Conservation (phyloP, 305 asterid species). For the Fraxinus paxiana region DNA sequence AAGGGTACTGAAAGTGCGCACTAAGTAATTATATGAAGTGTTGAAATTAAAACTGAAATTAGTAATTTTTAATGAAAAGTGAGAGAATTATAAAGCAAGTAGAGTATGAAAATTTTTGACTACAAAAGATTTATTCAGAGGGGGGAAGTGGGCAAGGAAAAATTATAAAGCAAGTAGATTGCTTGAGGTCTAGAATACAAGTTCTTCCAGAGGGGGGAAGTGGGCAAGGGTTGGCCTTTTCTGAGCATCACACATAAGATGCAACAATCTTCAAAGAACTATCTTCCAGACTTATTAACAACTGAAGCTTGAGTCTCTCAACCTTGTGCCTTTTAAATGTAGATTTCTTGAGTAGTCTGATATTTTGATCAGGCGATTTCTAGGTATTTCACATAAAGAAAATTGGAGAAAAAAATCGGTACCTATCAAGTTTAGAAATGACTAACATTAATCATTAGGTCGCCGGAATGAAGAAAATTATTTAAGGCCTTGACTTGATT, state of each 20-base stretch:
- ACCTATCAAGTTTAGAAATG: not conserved
- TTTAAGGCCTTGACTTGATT: not conserved
- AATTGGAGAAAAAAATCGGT: not conserved
- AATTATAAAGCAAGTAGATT: not conserved
- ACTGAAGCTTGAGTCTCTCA: not conserved
- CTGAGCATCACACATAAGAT: not conserved
- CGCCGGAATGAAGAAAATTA: not conserved
- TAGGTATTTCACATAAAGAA: not conserved
- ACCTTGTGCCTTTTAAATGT: not conserved
- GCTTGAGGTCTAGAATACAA: conserved; percentile 10
- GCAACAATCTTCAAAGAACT: not conserved
- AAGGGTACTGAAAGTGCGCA: not conserved
- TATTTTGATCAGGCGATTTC: not conserved
- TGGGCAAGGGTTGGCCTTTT: conserved; percentile 2
- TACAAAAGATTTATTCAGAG: not conserved
- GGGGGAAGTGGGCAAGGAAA: not conserved
- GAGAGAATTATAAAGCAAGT: conserved; percentile 2
- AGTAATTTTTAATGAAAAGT: not conserved
- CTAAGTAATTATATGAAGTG: conserved; percentile 2
- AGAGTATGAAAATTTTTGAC: not conserved
- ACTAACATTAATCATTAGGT: not conserved
- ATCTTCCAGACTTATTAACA: not conserved
- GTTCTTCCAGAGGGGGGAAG: conserved; percentile 3
- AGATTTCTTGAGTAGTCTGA: not conserved
- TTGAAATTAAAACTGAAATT: conserved; percentile 12